These are phyloP conservation scores for Ceratobasidium sp. DNA, from an alignment of 1,284 basidiomycete species.

Conservation along the genomic window DNA sequence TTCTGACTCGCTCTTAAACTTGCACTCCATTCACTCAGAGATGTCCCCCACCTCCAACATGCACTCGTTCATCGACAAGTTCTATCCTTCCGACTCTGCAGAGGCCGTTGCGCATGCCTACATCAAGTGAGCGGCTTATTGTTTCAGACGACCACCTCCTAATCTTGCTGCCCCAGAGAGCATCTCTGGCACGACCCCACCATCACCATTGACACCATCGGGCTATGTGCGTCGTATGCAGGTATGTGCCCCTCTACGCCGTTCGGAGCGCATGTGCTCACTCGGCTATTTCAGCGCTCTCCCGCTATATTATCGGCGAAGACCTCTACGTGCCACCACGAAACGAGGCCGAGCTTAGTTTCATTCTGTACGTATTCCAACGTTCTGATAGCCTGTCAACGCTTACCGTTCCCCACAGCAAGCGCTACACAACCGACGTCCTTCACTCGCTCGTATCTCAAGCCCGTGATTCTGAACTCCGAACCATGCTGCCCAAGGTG, in stretches of 20 bases:
- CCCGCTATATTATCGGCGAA: conserved; percentile 57
- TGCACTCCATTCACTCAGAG: conserved; percentile 2
- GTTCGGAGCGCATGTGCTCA: conserved; percentile 1
- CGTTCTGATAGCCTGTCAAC: conserved; percentile 1
- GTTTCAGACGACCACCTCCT: conserved; percentile 38
- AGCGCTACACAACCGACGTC: conserved; percentile 78
- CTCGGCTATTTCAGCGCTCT: conserved; percentile 41
- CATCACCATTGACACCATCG: conserved; percentile 70
- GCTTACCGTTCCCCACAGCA: conserved; percentile 58
- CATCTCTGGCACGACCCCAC: conserved; percentile 74
- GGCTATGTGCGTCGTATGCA: conserved; percentile 70
- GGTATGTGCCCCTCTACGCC: conserved; percentile 54
- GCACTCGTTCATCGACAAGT: conserved; percentile 68
- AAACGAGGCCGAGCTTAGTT: conserved; percentile 73
- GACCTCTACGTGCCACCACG: conserved; percentile 78
- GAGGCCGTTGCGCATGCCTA: conserved; percentile 78
- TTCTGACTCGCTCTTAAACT: conserved; percentile 31
- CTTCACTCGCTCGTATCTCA: conserved; percentile 64
- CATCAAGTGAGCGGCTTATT: conserved; percentile 66
- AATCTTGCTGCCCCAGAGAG: conserved; percentile 43
- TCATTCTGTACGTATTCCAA: conserved; percentile 68
- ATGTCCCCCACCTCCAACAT: conserved; percentile 21
- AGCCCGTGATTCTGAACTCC: conserved; percentile 40
- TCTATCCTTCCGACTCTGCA: conserved; percentile 76
- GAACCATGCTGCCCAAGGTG: conserved; percentile 45